Percentiles rank a stretch among this genome's conserved stretches.
Evolutionary conservation across 2,329 filamentous ascomycete species (phyloP).

Genomic region (Penicillium sp.): DNA sequence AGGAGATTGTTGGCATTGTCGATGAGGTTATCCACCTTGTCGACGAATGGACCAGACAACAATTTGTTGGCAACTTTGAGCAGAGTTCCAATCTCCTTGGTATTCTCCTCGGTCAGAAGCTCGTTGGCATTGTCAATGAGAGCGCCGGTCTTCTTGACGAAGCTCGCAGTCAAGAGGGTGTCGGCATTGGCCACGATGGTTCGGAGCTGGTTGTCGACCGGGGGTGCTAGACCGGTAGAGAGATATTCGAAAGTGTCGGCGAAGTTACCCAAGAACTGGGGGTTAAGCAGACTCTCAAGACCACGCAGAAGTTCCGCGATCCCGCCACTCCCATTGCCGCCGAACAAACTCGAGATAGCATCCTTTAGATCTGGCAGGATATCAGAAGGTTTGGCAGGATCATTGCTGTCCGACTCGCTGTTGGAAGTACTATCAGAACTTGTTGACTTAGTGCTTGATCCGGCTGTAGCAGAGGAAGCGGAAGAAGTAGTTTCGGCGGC

Average conservation of each 20-base stretch:
- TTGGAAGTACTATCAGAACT: background rate
- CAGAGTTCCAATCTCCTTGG: conserved; percentile 6
- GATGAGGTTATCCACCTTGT: conserved; percentile 11
- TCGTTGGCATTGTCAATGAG: conserved; percentile 17
- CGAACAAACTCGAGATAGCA: conserved; percentile 1
- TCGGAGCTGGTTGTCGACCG: conserved; percentile 25
- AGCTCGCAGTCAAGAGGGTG: conserved; percentile 21
- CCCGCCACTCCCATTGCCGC: conserved; percentile 2
- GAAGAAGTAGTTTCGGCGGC: conserved; percentile 5
- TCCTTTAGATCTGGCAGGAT: conserved; percentile 6
- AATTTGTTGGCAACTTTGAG: background rate
- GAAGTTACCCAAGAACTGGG: conserved; percentile 20
- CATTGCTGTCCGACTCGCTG: background rate
- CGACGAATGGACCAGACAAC: conserved; percentile 4
- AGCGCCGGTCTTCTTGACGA: conserved; percentile 11
- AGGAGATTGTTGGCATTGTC: conserved; percentile 27
- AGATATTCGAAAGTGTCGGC: conserved; percentile 26
- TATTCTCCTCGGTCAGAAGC: conserved; percentile 19
- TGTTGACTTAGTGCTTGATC: conserved; percentile 10
- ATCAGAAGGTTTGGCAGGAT: background rate
- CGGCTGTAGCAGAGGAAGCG: background rate
- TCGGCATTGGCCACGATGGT: conserved; percentile 29
- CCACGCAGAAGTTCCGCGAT: conserved; percentile 3
- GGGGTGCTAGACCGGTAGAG: conserved; percentile 25
- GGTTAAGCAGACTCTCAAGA: conserved; percentile 18